phyloP scores from a whole-genome alignment of 768 basidiomycete genomes.

The Kwoniella mangroviensis region DNA sequence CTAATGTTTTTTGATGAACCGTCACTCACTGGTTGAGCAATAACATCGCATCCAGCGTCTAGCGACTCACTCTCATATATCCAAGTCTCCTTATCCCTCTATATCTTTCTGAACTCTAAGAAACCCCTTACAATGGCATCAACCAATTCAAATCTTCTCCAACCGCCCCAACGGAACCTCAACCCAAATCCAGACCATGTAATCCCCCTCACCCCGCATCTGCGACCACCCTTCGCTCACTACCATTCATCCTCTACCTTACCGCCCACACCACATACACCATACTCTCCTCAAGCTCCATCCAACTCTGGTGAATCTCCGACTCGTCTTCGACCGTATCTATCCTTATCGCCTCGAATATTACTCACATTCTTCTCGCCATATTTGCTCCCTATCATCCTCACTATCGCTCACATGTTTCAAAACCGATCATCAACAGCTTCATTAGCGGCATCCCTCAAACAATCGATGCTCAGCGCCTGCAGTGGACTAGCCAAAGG shows the following conservation, averaged over 20 bases:
- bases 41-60: background rate
- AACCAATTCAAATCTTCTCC: conserved; percentile 15
- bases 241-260: conserved; percentile 46
- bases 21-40: conserved; percentile 6
- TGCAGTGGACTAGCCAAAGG: conserved; percentile 84
- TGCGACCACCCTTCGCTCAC: conserved; percentile 45
- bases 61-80: background rate
- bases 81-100: background rate
- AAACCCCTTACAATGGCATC: conserved; percentile 8
- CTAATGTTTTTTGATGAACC: background rate
- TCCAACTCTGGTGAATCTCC: background rate
- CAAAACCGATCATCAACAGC: conserved; percentile 73
- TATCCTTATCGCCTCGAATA: conserved; percentile 78
- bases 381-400: conserved; percentile 83
- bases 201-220: conserved; percentile 48
- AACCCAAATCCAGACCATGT: conserved; percentile 36
- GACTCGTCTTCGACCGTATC: conserved; percentile 72
- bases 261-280: conserved; percentile 44
- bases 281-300: conserved; percentile 27
- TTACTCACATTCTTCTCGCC: conserved; percentile 90
- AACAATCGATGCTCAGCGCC: conserved; percentile 75
- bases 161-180: conserved; percentile 19
- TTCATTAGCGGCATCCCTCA: conserved; percentile 70
- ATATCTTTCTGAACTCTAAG: background rate
- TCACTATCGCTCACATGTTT: conserved; percentile 81